Evolutionary conservation across 139 green algal genomes (phyloP), one percentile per base, ranked within the genome.

Genomic region (Trebouxia sp.): DNA sequence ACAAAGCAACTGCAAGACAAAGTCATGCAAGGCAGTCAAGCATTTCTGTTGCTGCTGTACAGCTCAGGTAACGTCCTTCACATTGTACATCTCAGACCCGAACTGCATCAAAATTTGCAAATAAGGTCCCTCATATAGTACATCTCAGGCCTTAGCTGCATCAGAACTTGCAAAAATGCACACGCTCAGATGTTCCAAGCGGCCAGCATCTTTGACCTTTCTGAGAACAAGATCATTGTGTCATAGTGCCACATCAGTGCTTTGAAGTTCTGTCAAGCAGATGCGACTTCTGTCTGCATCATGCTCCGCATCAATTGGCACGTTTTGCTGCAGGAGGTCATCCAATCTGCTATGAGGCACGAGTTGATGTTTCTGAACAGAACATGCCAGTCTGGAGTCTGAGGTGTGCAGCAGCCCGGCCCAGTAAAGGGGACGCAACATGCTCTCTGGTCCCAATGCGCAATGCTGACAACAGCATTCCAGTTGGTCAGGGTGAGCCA

Each of bases 21-120:
- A 45, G 76, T 62, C 6, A 47, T 70, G 1, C 37, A 53, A 6
- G 50, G 30, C 8, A 69, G 80, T 51, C n/a, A 69, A 17, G 28
- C 37, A 28, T 85, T 85, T 55, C 50, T 85, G 24, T 58, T 85
- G 30, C 53, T 85, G 66, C 66, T 85, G 22, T 85, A 76, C 53
- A 9, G 38, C 14, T 15, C 32, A 42, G 66, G 76, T 80, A 5
- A 43, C n/a, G 0, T 22, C 35, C 22, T 6, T 22, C 1, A 8
- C 30, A n/a, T 20, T n/a, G n/a, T n/a, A n/a, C n/a, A n/a, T n/a
- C n/a, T n/a, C n/a, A n/a, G n/a, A n/a, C n/a, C n/a, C n/a, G n/a
- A n/a, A n/a, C n/a, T n/a, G n/a, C n/a, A n/a, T n/a, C n/a, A n/a
- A n/a, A n/a, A n/a, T n/a, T n/a, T n/a, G n/a, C n/a, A n/a, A n/a